phyloP scores from a whole-genome alignment of 148 eudicot genomes.

The Dysphania ambrosioides region DNA sequence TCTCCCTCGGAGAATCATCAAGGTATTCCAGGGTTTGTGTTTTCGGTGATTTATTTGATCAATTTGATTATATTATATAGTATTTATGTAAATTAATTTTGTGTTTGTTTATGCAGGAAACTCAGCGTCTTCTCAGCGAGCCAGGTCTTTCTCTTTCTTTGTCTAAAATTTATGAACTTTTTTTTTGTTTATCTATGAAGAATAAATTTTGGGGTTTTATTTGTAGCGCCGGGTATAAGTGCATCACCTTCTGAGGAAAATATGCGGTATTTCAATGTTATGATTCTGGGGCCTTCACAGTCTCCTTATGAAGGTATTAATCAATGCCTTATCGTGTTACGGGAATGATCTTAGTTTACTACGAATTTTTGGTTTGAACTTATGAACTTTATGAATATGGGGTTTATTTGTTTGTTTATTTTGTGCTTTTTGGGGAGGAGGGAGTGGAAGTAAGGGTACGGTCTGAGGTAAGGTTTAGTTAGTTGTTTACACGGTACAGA shows the following conservation, averaged over 20 bases:
- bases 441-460: background rate
- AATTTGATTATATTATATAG: background rate
- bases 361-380: background rate
- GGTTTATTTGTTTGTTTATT: background rate
- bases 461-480: background rate
- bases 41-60: background rate
- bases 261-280: slow-evolving; percentile 91
- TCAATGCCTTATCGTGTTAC: background rate
- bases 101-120: slow-evolving; percentile 49
- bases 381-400: background rate
- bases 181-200: background rate
- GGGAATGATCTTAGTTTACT: background rate
- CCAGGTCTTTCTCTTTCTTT: slow-evolving; percentile 44
- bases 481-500: background rate
- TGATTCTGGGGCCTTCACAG: slow-evolving; percentile 96
- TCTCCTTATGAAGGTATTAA: slow-evolving; percentile 96
- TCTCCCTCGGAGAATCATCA: slow-evolving; percentile 39
- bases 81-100: background rate
- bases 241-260: slow-evolving; percentile 96
- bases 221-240: slow-evolving; percentile 94
- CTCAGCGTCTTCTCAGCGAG: slow-evolving; percentile 95
- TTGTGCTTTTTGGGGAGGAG: background rate
- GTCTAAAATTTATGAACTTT: background rate
- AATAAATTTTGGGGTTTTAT: slow-evolving; percentile 13
- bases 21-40: slow-evolving; percentile 34